Conservation (phyloP, 768 basidiomycete species). For the Xerocomellus chrysenteron region DNA sequence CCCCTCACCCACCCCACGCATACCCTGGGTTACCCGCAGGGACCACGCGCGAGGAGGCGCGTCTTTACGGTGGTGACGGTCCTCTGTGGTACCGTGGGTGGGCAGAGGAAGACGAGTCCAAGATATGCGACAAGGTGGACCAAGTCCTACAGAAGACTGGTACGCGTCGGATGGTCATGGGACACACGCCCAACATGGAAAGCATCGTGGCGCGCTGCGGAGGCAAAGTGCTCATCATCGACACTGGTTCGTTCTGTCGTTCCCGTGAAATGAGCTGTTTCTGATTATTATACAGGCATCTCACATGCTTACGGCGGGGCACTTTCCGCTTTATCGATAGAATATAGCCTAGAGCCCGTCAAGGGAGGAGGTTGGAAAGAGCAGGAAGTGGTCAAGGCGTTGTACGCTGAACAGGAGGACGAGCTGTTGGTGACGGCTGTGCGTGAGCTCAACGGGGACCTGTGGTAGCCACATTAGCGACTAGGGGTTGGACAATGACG, state of each 20-base stretch:
- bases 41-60: slow-evolving; percentile 63
- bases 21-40: slow-evolving; percentile 70
- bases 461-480: slow-evolving; percentile 11
- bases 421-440: slow-evolving; percentile 26
- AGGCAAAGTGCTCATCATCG: slow-evolving; percentile 94
- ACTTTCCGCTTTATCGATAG: slow-evolving; percentile 83
- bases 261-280: not conserved
- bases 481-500: slow-evolving; percentile 24
- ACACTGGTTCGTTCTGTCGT: slow-evolving; percentile 63
- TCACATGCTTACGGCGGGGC: slow-evolving; percentile 95
- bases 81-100: slow-evolving; percentile 96
- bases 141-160: slow-evolving; percentile 71
- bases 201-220: slow-evolving; percentile 83
- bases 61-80: slow-evolving; percentile 74
- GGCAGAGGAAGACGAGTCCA: slow-evolving; percentile 71
- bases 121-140: slow-evolving; percentile 70
- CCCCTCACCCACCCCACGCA: slow-evolving; percentile 77
- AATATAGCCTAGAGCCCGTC: slow-evolving; percentile 76
- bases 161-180: slow-evolving; percentile 90
- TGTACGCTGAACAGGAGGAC: slow-evolving; percentile 34
- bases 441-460: slow-evolving; percentile 27
- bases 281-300: slow-evolving; percentile 55
- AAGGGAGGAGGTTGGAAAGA: slow-evolving; percentile 35
- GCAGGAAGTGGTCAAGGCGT: slow-evolving; percentile 36
- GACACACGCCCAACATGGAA: slow-evolving; percentile 92